A percentile compares a stretch with the other conserved stretches of the same genome.
Conservation (phyloP, 2,329 filamentous ascomycete genomes). For the Calonectria hawksworthii region DNA sequence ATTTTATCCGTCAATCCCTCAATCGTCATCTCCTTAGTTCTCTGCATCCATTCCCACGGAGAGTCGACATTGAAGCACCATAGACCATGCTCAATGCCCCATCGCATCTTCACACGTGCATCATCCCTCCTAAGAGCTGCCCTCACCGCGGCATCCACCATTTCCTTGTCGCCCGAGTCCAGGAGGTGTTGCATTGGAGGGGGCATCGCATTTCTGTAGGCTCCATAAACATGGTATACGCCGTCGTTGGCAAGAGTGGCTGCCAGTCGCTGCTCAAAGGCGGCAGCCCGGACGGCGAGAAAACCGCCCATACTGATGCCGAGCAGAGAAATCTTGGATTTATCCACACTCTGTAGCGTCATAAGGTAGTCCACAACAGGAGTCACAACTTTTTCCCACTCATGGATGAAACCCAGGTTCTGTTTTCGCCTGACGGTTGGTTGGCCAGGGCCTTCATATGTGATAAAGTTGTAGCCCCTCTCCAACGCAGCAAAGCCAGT, state of each 20-base stretch:
- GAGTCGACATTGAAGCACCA: slow-evolving; percentile 46
- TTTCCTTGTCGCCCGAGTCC: slow-evolving; percentile 28
- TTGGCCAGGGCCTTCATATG: slow-evolving; percentile 63
- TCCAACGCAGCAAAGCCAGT: slow-evolving; percentile 51
- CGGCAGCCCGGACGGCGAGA: slow-evolving; percentile 56
- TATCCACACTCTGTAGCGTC: slow-evolving; percentile 46
- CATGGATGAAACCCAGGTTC: slow-evolving; percentile 58
- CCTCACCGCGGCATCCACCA: slow-evolving; percentile 34
- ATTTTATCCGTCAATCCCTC: slow-evolving; percentile 36
- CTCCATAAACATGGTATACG: slow-evolving; percentile 48
- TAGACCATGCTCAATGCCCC: slow-evolving; percentile 44
- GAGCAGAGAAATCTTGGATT: slow-evolving; percentile 50
- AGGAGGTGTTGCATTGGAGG: slow-evolving; percentile 15
- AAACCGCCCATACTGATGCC: slow-evolving; percentile 59
- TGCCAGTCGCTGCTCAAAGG: slow-evolving; percentile 59
- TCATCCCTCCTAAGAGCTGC: slow-evolving; percentile 6
- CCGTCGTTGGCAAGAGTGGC: slow-evolving; percentile 58
- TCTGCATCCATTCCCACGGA: slow-evolving; percentile 37
- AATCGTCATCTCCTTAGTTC: slow-evolving; percentile 33
- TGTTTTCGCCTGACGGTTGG: slow-evolving; percentile 57
- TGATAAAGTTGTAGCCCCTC: slow-evolving; percentile 58
- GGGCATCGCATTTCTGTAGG: slow-evolving; percentile 20
- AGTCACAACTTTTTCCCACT: slow-evolving; percentile 58
- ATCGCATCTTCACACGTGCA: slow-evolving; percentile 34
- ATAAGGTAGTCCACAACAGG: slow-evolving; percentile 57